Evolutionary conservation across 148 eudicot genomes (phyloP).

Genomic region (Rhododendron williamsianum): DNA sequence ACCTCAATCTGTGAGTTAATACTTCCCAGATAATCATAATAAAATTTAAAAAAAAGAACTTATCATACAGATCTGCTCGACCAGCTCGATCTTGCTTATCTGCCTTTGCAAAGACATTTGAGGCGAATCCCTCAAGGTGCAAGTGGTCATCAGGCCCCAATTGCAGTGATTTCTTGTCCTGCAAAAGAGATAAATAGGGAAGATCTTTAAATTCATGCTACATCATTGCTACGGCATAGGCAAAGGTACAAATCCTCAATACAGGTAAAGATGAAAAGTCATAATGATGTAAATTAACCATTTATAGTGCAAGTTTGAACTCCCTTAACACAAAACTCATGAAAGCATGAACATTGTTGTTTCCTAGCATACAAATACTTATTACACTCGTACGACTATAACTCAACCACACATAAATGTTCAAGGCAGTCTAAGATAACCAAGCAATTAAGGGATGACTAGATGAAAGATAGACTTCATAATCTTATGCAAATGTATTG

Average conservation of each 20-base stretch:
- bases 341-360: not conserved
- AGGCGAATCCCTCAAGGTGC: constrained; percentile 82
- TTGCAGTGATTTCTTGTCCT: constrained; percentile 77
- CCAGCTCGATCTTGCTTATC: constrained; percentile 99
- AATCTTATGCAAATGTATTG: not conserved
- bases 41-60: not conserved
- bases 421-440: not conserved
- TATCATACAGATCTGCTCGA: constrained; percentile 75
- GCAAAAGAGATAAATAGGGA: constrained; percentile 12
- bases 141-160: constrained; percentile 76
- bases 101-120: constrained; percentile 77
- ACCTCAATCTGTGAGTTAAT: not conserved
- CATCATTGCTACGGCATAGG: not conserved
- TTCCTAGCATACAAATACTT: not conserved
- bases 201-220: not conserved
- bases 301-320: not conserved
- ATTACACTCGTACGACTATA: not conserved
- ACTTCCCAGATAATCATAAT: constrained; percentile 3
- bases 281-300: not conserved
- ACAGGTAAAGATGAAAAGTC: not conserved
- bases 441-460: not conserved
- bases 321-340: constrained; percentile 1
- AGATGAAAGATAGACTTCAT: not conserved
- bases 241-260: not conserved
- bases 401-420: not conserved